Percentiles rank a stretch among this genome's conserved stretches.
These are phyloP conservation scores for Hortaea sp. DNA, from an alignment of 2,329 filamentous ascomycete genomes.

Conservation along the genomic window DNA sequence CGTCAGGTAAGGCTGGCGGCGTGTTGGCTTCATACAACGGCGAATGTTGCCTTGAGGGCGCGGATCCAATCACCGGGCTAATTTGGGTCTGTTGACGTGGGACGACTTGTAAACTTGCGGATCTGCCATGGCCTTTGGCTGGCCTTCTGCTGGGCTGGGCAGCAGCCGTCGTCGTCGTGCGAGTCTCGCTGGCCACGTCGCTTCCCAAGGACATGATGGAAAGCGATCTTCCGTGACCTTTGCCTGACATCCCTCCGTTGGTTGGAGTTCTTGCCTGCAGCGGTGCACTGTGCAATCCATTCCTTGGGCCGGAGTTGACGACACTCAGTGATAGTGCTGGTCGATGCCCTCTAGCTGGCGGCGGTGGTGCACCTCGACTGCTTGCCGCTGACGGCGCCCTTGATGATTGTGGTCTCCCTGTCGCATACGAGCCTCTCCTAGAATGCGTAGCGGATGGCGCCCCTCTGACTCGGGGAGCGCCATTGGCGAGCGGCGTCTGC, in stretches of 20 bases:
- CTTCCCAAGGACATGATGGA: conserved; percentile 42
- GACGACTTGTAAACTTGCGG: conserved; percentile 70
- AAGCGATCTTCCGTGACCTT: conserved; percentile 35
- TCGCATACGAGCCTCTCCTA: conserved; percentile 14
- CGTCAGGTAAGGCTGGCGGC: conserved; percentile 18
- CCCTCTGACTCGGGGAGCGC: conserved; percentile 8
- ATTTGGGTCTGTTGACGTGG: conserved; percentile 26
- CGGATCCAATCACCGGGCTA: neutral
- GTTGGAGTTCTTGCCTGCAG: conserved; percentile 16
- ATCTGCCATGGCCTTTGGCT: conserved; percentile 59
- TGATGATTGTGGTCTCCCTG: conserved; percentile 8
- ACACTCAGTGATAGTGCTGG: conserved; percentile 55
- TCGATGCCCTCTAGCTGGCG: conserved; percentile 47
- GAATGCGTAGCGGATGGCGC: conserved; percentile 9
- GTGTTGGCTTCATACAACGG: conserved; percentile 32
- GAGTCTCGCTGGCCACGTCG: conserved; percentile 24
- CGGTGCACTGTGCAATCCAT: conserved; percentile 13
- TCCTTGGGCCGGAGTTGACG: conserved; percentile 20
- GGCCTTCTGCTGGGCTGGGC: conserved; percentile 32
- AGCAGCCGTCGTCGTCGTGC: conserved; percentile 8
- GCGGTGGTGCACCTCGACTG: conserved; percentile 7
- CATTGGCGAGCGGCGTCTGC: conserved; percentile 22
- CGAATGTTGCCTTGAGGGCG: conserved; percentile 27
- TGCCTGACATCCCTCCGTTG: conserved; percentile 40
- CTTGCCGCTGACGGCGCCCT: conserved; percentile 13